Evolutionary conservation across 257 asterid species (phyloP).

Genomic region (Cinchona pubescens): DNA sequence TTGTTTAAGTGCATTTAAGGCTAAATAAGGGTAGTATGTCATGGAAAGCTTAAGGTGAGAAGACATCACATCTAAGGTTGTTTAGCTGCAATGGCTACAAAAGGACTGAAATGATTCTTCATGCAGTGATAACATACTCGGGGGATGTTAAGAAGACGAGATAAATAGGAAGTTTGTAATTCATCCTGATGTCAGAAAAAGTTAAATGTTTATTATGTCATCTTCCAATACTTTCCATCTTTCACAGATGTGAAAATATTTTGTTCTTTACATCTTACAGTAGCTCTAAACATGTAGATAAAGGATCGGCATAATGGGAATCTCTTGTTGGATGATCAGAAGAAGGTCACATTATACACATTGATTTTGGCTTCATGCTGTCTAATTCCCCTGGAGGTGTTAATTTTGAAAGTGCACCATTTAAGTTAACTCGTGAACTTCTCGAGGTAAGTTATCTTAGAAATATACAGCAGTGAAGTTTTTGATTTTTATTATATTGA

Average conservation of each 20-base stretch:
- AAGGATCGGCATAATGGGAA: constrained; percentile 98
- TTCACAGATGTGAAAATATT: background rate
- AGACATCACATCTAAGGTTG: background rate
- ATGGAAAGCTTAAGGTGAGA: background rate
- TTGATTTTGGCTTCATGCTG: constrained; percentile 99
- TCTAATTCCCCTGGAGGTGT: constrained; percentile 99
- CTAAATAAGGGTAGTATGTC: background rate
- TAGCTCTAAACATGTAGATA: constrained; percentile 26
- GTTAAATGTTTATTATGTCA: background rate
- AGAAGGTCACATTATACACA: constrained; percentile 98
- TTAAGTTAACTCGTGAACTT: constrained; percentile 95
- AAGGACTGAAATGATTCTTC: background rate
- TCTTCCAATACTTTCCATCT: background rate
- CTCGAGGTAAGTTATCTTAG: constrained; percentile 61
- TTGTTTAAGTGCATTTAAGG: background rate
- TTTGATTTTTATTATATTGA: background rate
- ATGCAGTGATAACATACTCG: background rate
- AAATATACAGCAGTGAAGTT: background rate
- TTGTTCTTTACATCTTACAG: background rate
- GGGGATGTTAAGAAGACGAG: background rate
- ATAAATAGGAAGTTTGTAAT: background rate
- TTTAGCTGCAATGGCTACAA: background rate
- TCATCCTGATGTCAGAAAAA: background rate
- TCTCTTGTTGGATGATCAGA: constrained; percentile 96
- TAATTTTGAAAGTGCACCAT: constrained; percentile 98